phyloP scores from a whole-genome alignment of 2,329 filamentous ascomycete genomes.

The Arthrinium puccinioides region DNA sequence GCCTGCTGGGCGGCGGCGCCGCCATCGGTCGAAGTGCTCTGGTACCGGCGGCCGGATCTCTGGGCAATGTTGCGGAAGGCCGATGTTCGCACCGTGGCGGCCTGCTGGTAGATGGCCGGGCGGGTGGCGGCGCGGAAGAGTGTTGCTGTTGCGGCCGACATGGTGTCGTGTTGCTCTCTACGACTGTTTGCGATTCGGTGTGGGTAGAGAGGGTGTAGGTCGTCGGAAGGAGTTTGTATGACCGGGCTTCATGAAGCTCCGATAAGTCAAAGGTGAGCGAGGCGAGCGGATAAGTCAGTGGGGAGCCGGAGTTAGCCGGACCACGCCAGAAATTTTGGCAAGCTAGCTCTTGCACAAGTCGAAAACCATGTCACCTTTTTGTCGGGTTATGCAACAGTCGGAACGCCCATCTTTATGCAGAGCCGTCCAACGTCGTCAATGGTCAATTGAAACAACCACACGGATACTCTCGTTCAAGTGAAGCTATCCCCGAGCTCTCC shows the following conservation, averaged over 20 bases:
- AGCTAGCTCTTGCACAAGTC: background rate
- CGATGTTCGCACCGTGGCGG: slow-evolving; percentile 34
- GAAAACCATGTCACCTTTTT: too few species aligned
- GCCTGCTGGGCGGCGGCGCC: slow-evolving; percentile 34
- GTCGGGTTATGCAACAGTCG: slow-evolving; percentile 1
- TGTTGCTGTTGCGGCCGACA: slow-evolving; percentile 39
- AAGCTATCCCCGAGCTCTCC: slow-evolving; percentile 5
- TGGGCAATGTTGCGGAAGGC: slow-evolving; percentile 34
- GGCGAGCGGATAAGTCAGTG: too few species aligned
- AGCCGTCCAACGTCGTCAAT: background rate
- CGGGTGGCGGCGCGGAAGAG: slow-evolving; percentile 47
- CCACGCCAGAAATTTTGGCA: slow-evolving; percentile 1
- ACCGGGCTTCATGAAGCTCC: background rate
- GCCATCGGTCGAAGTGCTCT: slow-evolving; percentile 65
- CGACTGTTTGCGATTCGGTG: slow-evolving; percentile 1
- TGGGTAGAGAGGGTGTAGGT: background rate
- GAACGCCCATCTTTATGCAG: slow-evolving; percentile 5
- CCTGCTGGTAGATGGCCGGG: slow-evolving; percentile 45
- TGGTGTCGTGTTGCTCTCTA: slow-evolving; percentile 3
- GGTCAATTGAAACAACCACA: slow-evolving; percentile 1
- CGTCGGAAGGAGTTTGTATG: background rate
- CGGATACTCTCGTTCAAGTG: background rate
- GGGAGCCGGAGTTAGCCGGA: slow-evolving; percentile 8
- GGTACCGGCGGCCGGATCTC: slow-evolving; percentile 54
- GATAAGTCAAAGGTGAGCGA: too few species aligned